Evolutionary conservation across 2,329 filamentous ascomycete genomes (phyloP).

Genomic region (Xylariaceae sp.): DNA sequence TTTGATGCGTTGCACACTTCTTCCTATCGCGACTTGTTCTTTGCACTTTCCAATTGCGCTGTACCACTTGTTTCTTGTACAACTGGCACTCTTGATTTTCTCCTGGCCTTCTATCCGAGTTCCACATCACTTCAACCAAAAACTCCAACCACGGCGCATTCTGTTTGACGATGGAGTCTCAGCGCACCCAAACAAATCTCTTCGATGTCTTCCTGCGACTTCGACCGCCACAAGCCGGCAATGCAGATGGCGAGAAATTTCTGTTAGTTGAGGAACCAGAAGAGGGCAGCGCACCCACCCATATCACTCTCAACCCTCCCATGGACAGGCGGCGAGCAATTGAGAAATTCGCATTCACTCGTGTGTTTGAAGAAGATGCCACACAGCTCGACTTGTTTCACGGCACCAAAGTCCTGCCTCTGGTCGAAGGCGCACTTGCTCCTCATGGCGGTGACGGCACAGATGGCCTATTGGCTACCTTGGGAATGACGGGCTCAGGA

Average conservation of each 20-base stretch:
- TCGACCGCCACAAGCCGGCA: conserved; percentile 57
- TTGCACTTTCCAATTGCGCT: background rate
- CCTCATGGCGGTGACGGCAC: conserved; percentile 70
- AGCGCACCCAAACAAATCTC: conserved; percentile 53
- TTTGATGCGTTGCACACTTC: too few relatives aligned
- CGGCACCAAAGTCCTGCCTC: conserved; percentile 66
- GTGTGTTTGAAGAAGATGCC: conserved; percentile 84
- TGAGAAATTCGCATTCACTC: conserved; percentile 91
- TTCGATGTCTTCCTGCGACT: conserved; percentile 92
- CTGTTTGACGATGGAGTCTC: conserved; percentile 41
- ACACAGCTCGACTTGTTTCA: conserved; percentile 84
- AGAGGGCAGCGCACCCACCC: conserved; percentile 50
- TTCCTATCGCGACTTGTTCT: too few relatives aligned
- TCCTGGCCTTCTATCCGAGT: background rate
- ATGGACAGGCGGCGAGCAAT: conserved; percentile 83
- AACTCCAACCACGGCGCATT: too few relatives aligned
- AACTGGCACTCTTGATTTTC: background rate
- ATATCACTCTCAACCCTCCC: conserved; percentile 75
- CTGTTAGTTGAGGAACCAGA: conserved; percentile 67
- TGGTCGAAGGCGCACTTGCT: conserved; percentile 79
- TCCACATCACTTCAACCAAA: too few relatives aligned
- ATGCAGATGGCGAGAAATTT: conserved; percentile 60
- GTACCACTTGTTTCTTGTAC: background rate
- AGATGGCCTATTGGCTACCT: conserved; percentile 83
- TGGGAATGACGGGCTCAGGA: conserved; percentile 92